Conservation (phyloP, 345 rosid species). For the Aquilaria yunnanensis region DNA sequence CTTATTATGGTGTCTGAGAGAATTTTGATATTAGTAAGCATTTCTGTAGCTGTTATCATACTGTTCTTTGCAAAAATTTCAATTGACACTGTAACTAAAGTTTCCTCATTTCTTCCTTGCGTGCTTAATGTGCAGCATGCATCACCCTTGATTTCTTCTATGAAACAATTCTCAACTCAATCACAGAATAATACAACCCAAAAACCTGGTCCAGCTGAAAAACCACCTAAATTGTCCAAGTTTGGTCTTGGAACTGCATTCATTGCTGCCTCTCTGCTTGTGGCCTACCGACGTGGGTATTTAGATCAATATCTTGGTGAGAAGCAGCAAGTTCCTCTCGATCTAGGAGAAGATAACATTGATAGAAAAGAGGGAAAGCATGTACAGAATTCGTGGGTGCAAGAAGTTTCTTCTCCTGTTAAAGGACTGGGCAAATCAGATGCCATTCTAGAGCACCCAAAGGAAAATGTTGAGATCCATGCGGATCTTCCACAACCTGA, state of each 20-base stretch:
- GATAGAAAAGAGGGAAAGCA: conserved; percentile 20
- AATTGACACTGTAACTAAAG: neutral
- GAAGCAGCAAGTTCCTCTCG: conserved; percentile 21
- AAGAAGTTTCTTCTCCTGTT: conserved; percentile 21
- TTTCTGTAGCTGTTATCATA: neutral
- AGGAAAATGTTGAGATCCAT: conserved; percentile 27
- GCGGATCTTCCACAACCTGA: conserved; percentile 28
- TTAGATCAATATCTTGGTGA: conserved; percentile 44
- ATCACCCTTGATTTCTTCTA: conserved; percentile 33
- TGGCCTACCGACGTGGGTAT: conserved; percentile 56
- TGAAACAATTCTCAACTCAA: conserved; percentile 44
- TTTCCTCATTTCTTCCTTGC: conserved; percentile 3
- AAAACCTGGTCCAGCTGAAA: conserved; percentile 33
- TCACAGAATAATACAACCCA: conserved; percentile 35
- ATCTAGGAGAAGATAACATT: conserved; percentile 18
- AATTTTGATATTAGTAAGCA: no score
- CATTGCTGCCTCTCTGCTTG: conserved; percentile 36
- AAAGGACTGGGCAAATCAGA: conserved; percentile 27
- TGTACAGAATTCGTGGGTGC: conserved; percentile 20
- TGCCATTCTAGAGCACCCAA: conserved; percentile 20
- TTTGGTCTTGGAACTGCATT: conserved; percentile 44
- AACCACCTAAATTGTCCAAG: conserved; percentile 37
- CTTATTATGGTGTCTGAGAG: no score
- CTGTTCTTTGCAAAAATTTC: no score
- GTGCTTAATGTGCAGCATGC: conserved; percentile 26